Percentiles rank a stretch among this genome's conserved stretches.
These are phyloP conservation scores for Ophiostoma fasciatum DNA, from an alignment of 2,329 filamentous ascomycete species.

Conservation along the genomic window DNA sequence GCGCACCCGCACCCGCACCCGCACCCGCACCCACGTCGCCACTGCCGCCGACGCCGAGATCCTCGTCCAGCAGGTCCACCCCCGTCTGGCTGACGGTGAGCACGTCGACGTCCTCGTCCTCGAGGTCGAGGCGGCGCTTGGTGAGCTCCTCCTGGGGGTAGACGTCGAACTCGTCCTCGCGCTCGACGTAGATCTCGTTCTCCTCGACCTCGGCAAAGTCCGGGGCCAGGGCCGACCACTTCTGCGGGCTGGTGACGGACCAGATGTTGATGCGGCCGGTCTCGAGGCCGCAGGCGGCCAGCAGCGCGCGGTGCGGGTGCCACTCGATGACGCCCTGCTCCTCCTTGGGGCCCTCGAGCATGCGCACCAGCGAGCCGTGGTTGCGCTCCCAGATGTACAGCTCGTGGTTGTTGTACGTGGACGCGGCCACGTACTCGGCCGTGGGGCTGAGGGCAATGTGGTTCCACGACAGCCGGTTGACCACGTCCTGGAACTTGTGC, in stretches of 20 bases:
- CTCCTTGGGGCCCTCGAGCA: constrained; percentile 91
- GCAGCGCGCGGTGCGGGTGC: constrained; percentile 77
- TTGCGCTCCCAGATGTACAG: constrained; percentile 96
- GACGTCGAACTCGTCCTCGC: constrained; percentile 96
- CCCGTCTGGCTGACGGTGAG: constrained; percentile 58
- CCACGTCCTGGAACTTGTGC: constrained; percentile 96
- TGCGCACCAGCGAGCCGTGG: constrained; percentile 87
- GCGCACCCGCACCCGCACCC: too few relatives aligned
- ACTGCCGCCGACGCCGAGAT: not conserved
- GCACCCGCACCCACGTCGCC: too few relatives aligned
- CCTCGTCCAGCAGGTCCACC: constrained; percentile 32
- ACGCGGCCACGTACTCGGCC: constrained; percentile 90
- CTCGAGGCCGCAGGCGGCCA: constrained; percentile 85
- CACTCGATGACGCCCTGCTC: constrained; percentile 95
- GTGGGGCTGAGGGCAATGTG: constrained; percentile 90
- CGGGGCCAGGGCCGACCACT: constrained; percentile 91
- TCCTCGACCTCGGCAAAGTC: constrained; percentile 97
- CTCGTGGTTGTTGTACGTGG: constrained; percentile 96
- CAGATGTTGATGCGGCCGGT: constrained; percentile 89
- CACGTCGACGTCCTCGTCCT: constrained; percentile 90
- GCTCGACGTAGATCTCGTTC: constrained; percentile 91
- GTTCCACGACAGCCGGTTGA: constrained; percentile 92
- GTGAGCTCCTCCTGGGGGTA: constrained; percentile 91
- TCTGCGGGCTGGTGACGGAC: constrained; percentile 88
- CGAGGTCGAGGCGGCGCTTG: constrained; percentile 73